A percentile compares a stretch with the other conserved stretches of the same genome.
Conservation (phyloP, 257 asterid genomes). For the Cruciata laevipes region DNA sequence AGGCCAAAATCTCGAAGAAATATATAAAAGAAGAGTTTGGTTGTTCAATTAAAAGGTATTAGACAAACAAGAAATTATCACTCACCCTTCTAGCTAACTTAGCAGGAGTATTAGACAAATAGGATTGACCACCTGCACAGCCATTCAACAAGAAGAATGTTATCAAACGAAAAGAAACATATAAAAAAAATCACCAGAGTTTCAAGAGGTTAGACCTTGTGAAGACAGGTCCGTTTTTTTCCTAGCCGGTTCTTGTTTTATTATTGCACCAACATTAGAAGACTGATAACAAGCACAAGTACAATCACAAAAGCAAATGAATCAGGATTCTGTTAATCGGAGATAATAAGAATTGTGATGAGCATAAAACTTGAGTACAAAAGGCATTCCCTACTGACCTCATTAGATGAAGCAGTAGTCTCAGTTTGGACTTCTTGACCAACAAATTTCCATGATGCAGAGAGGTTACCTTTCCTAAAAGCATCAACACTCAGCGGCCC, state of each 20-base stretch:
- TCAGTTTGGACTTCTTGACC: slow-evolving; percentile 34
- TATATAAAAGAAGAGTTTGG: neutral
- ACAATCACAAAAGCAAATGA: slow-evolving; percentile 13
- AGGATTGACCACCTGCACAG: slow-evolving; percentile 54
- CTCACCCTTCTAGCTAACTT: slow-evolving; percentile 72
- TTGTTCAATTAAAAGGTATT: slow-evolving; percentile 24
- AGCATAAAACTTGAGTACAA: slow-evolving; percentile 7
- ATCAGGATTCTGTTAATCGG: slow-evolving; percentile 14
- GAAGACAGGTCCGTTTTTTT: slow-evolving; percentile 35
- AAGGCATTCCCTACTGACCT: slow-evolving; percentile 37
- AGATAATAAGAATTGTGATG: slow-evolving; percentile 3
- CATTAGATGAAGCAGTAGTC: slow-evolving; percentile 29
- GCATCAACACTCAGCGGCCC: slow-evolving; percentile 68
- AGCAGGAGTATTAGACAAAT: slow-evolving; percentile 47
- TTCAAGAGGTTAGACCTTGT: slow-evolving; percentile 37
- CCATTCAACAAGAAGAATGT: slow-evolving; percentile 16
- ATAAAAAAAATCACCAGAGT: neutral
- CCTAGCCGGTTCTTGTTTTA: slow-evolving; percentile 39
- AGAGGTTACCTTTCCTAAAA: slow-evolving; percentile 52
- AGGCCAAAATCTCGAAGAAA: neutral
- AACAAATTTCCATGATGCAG: slow-evolving; percentile 68
- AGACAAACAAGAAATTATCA: slow-evolving; percentile 27
- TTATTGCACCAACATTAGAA: slow-evolving; percentile 26
- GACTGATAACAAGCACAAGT: slow-evolving; percentile 31
- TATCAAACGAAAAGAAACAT: slow-evolving; percentile 14